Evolutionary conservation across 2,329 filamentous ascomycete genomes (phyloP).

Genomic region (Penicillium sumatraense): DNA sequence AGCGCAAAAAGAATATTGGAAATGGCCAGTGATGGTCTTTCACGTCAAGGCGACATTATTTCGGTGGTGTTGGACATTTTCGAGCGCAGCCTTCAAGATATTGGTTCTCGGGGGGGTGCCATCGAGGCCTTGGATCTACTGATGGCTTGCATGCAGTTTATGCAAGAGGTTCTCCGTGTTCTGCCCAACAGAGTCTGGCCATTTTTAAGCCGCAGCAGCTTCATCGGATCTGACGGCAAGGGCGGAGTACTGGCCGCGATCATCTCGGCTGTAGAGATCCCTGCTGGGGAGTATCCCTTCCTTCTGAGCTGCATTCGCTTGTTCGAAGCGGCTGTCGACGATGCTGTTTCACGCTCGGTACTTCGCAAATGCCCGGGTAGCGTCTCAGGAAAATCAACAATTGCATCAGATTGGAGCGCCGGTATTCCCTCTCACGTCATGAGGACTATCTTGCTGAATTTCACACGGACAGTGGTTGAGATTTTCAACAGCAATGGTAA

Average conservation of each 20-base stretch:
- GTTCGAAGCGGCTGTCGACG: conserved; percentile 76
- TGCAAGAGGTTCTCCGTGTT: conserved; percentile 71
- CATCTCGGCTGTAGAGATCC: conserved; percentile 80
- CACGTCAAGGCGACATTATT: conserved; percentile 68
- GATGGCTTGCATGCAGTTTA: conserved; percentile 78
- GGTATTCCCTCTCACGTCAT: conserved; percentile 80
- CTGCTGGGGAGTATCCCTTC: conserved; percentile 76
- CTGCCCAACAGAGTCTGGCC: conserved; percentile 89
- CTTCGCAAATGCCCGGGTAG: conserved; percentile 44
- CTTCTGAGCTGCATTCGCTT: conserved; percentile 73
- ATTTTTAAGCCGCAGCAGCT: conserved; percentile 77
- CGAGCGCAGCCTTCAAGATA: conserved; percentile 64
- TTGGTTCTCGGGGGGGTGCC: conserved; percentile 62
- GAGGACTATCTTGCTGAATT: conserved; percentile 70
- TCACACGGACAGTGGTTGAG: conserved; percentile 77
- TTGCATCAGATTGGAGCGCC: conserved; percentile 59
- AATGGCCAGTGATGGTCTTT: conserved; percentile 55
- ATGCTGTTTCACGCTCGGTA: conserved; percentile 65
- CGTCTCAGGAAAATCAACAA: conserved; percentile 34
- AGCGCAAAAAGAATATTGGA: conserved; percentile 52
- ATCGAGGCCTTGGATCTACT: conserved; percentile 69
- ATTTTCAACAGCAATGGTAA: conserved; percentile 83
- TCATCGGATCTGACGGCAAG: conserved; percentile 77
- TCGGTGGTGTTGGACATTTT: conserved; percentile 83
- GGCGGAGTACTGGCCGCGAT: conserved; percentile 78